Base-by-base conservation (phyloP, 805 yeast genomes). In the Saccharomycopsis oosterbeekiorum region DNA sequence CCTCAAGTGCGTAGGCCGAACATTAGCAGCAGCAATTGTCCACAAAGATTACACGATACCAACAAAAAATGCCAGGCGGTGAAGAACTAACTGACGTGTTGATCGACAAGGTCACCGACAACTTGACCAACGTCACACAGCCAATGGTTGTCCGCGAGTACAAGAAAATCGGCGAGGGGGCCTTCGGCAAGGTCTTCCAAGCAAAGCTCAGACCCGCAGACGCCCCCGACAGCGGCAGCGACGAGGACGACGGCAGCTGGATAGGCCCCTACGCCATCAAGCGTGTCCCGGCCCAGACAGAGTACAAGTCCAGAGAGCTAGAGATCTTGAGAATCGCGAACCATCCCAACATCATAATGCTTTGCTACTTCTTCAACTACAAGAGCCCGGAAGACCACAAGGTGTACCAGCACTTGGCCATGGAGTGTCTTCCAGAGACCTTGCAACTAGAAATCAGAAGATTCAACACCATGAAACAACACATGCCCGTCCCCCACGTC, bases 341-440 rank as follows among this genome's bases (percentile, higher is more conserved):
- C 66, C 96, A 88, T 72, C 96, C 96, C 42, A 88, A 88, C 70
- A 84, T 88, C 57, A 89, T 88, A 42, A 76, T 80, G 43, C 76
- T 88, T 67, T 81, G 84, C 66, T 88, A 78, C 70, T 88, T 83
- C 70, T 88, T 85, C 73, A 88, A 87, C 65, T 85, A 85, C 69
- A 79, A 81, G 53, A 80, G 85, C 64, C 78, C 82, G 9, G 74
- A 75, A 59, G 93, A 87, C 70, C 81, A 81, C 65, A 82, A 84
- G 68, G 70, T 88, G 34, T 88, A 86, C 70, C 93, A 86, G 70
- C 89, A 88, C 75, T 75, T 88, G 67, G 94, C 89, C 37, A 88
- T 88, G 96, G 96, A 88, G 73, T 86, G 92, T 67, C 76, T 88
- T 60, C 94, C 94, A n/a, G 85, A 85, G 53, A 88, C 89, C 60